Conservation (phyloP, 2,329 filamentous ascomycete species). For the Pezicula neosporulosa region DNA sequence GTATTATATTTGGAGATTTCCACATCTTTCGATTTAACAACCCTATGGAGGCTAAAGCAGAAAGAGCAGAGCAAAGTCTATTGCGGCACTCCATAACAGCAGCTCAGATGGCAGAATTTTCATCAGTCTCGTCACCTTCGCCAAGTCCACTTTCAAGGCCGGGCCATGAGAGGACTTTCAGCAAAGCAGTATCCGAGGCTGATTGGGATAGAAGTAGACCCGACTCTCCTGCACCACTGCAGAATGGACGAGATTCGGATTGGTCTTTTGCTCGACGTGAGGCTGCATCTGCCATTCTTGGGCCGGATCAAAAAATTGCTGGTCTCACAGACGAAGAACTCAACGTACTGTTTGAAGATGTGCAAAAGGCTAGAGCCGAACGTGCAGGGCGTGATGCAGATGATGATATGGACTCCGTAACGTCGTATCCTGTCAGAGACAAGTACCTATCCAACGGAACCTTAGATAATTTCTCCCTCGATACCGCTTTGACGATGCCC, state of each 20-base stretch:
- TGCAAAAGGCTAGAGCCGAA: slow-evolving; percentile 80
- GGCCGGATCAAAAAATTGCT: slow-evolving; percentile 86
- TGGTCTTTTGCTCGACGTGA: slow-evolving; percentile 93
- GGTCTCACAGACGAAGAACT: slow-evolving; percentile 91
- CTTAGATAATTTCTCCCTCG: slow-evolving; percentile 91
- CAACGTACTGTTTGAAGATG: slow-evolving; percentile 88
- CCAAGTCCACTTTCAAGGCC: slow-evolving; percentile 48
- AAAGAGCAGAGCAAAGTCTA: slow-evolving; percentile 83
- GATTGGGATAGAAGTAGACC: slow-evolving; percentile 69
- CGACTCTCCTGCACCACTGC: slow-evolving; percentile 72
- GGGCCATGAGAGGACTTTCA: slow-evolving; percentile 76
- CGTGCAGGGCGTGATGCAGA: slow-evolving; percentile 74
- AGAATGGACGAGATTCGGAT: slow-evolving; percentile 76
- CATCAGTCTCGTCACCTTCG: slow-evolving; percentile 56
- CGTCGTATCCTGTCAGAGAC: slow-evolving; percentile 83
- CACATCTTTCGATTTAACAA: slow-evolving; percentile 99
- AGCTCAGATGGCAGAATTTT: slow-evolving; percentile 50
- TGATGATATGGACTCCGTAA: slow-evolving; percentile 85
- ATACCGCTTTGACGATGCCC: slow-evolving; percentile 91
- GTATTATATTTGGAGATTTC: slow-evolving; percentile 95
- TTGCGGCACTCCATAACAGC: slow-evolving; percentile 77
- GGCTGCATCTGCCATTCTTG: slow-evolving; percentile 86
- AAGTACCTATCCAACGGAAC: slow-evolving; percentile 96
- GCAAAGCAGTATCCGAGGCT: slow-evolving; percentile 74
- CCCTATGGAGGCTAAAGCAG: slow-evolving; percentile 89